phyloP scores from a whole-genome alignment of 805 yeast species.

The Blastobotrys peoriensis region DNA sequence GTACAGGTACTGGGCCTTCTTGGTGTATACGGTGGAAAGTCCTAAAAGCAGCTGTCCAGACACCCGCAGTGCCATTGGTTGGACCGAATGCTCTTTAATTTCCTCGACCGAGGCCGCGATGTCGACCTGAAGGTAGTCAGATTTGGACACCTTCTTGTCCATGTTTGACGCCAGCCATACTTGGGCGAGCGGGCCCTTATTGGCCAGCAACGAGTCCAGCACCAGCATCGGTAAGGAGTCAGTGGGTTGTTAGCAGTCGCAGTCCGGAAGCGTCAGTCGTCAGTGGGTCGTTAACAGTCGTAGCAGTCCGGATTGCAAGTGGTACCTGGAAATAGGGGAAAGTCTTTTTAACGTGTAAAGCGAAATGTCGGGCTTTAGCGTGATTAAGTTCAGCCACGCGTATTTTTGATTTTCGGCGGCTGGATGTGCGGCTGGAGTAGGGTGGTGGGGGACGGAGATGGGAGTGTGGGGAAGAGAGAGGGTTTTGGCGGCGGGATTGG shows the following conservation, averaged over 20 bases:
- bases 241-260: too few relatives aligned
- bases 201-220: conserved; percentile 49
- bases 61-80: conserved; percentile 68
- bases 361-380: too few relatives aligned
- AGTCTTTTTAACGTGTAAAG: too few relatives aligned
- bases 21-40: conserved; percentile 76
- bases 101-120: conserved; percentile 62
- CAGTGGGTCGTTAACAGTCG: too few relatives aligned
- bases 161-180: conserved; percentile 92
- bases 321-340: too few relatives aligned
- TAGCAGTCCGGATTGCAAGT: too few relatives aligned
- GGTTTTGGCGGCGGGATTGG: too few relatives aligned
- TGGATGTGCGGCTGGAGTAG: not conserved
- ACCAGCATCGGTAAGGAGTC: conserved; percentile 37
- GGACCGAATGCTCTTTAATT: conserved; percentile 44
- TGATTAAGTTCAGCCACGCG: not conserved
- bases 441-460: too few relatives aligned
- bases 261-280: too few relatives aligned
- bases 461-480: too few relatives aligned
- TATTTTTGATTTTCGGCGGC: not conserved
- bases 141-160: conserved; percentile 68
- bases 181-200: conserved; percentile 79
- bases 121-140: conserved; percentile 65
- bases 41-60: conserved; percentile 86
- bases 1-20: conserved; percentile 74